Conservation (phyloP, 176 grass and related monocot species). For the Phoenix roebelenii region DNA sequence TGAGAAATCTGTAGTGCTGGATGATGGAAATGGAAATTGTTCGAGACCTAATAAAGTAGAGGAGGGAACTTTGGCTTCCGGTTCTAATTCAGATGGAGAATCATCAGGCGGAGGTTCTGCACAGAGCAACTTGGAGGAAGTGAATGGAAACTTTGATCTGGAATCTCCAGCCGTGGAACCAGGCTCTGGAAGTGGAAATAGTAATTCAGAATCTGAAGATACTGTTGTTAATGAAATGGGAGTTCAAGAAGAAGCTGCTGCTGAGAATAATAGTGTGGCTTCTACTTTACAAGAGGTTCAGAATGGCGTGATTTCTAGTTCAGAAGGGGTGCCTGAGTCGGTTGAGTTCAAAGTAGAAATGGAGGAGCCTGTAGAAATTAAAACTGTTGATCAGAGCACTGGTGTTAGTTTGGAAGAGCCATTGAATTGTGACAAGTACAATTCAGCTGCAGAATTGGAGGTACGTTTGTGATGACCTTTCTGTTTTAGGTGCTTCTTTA, state of each 20-base stretch:
- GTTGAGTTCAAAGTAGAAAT: too few relatives aligned
- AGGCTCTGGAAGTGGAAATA: conserved; percentile 25
- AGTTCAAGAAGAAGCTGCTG: conserved; percentile 14
- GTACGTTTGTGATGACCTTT: conserved; percentile 17
- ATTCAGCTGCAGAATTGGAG: conserved; percentile 61
- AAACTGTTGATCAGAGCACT: conserved; percentile 16
- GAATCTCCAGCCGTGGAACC: conserved; percentile 10
- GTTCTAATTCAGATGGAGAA: conserved; percentile 48
- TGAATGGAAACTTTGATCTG: conserved; percentile 23
- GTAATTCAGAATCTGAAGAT: conserved; percentile 29
- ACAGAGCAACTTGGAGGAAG: conserved; percentile 38
- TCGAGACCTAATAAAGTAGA: conserved; percentile 43
- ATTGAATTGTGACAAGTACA: conserved; percentile 45
- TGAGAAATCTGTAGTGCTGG: conserved; percentile 41
- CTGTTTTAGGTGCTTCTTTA: too few relatives aligned
- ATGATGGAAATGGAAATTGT: conserved; percentile 47
- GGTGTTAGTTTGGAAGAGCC: conserved; percentile 23
- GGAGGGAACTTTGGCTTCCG: conserved; percentile 39
- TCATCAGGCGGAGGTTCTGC: conserved; percentile 38
- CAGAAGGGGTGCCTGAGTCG: too few relatives aligned
- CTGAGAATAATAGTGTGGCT: conserved; percentile 16
- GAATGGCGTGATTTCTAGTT: too few relatives aligned
- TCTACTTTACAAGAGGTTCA: conserved; percentile 16
- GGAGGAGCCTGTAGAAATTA: background rate
- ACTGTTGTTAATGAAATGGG: conserved; percentile 25